These are phyloP conservation scores for Citrus cavaleriei DNA, from an alignment of 345 rosid genomes.

Conservation along the genomic window DNA sequence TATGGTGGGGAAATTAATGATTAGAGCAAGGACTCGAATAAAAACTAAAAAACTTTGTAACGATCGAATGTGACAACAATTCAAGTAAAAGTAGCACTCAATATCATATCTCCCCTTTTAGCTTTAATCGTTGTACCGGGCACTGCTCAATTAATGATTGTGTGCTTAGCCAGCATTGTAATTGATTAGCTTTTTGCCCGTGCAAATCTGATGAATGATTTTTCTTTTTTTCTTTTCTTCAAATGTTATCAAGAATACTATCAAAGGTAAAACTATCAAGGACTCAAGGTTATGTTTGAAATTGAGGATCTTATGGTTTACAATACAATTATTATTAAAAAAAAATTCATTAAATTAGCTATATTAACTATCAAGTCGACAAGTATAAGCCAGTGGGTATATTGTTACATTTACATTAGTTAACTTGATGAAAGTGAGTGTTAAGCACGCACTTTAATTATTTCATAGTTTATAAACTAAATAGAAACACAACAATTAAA, in stretches of 20 bases:
- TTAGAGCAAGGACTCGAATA: background rate
- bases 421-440: too few species aligned
- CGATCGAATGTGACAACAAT: background rate
- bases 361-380: too few species aligned
- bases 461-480: too few species aligned
- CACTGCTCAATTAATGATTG: background rate
- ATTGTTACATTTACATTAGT: too few species aligned
- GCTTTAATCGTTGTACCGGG: background rate
- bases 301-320: too few species aligned
- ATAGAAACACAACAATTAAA: too few species aligned
- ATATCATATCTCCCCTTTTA: background rate
- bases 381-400: too few species aligned
- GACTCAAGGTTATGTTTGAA: too few species aligned
- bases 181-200: background rate
- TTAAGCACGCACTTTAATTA: too few species aligned
- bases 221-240: too few species aligned
- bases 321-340: too few species aligned
- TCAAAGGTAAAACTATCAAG: background rate
- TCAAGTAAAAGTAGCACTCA: constrained; percentile 3
- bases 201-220: background rate
- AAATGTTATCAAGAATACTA: background rate
- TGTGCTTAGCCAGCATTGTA: background rate
- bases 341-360: too few species aligned
- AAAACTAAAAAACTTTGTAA: constrained; percentile 1
- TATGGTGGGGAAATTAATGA: background rate